phyloP scores from a whole-genome alignment of 2,329 filamentous ascomycete genomes.

The Pseudogymnoascus sp. region DNA sequence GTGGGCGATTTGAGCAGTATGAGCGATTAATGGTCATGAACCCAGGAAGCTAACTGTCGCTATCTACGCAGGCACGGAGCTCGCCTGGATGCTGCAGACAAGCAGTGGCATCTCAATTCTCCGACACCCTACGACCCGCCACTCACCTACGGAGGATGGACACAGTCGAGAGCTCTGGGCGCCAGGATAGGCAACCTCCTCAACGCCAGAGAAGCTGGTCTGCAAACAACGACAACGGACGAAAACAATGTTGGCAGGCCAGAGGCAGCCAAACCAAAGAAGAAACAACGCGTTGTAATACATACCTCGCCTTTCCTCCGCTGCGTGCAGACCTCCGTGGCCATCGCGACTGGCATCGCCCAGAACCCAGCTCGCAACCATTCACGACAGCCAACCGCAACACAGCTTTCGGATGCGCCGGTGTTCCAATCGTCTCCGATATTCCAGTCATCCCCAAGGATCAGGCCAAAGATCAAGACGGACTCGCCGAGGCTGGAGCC shows the following conservation, averaged over 20 bases:
- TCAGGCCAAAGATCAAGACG: slow-evolving; percentile 21
- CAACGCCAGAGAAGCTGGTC: slow-evolving; percentile 39
- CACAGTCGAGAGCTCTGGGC: slow-evolving; percentile 75
- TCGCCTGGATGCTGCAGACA: slow-evolving; percentile 88
- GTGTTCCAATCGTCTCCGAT: slow-evolving; percentile 7
- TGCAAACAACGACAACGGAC: slow-evolving; percentile 24
- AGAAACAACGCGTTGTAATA: slow-evolving; percentile 70
- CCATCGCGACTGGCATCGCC: slow-evolving; percentile 76
- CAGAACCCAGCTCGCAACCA: slow-evolving; percentile 41
- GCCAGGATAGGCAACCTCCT: slow-evolving; percentile 72
- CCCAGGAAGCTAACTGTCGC: background rate
- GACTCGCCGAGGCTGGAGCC: slow-evolving; percentile 24
- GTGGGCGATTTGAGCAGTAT: background rate
- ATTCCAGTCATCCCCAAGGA: slow-evolving; percentile 26
- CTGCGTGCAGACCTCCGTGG: slow-evolving; percentile 87
- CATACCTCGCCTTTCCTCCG: slow-evolving; percentile 91
- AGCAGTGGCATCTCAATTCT: slow-evolving; percentile 88
- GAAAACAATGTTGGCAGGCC: slow-evolving; percentile 15
- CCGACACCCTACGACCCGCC: slow-evolving; percentile 93
- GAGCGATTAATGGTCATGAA: background rate
- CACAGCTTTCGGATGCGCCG: slow-evolving; percentile 14
- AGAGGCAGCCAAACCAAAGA: slow-evolving; percentile 36
- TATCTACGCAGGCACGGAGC: slow-evolving; percentile 64
- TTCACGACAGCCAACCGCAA: slow-evolving; percentile 22
- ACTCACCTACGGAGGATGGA: slow-evolving; percentile 89